Base-by-base conservation (phyloP, 805 yeast species). In the Starmerella geochares region DNA sequence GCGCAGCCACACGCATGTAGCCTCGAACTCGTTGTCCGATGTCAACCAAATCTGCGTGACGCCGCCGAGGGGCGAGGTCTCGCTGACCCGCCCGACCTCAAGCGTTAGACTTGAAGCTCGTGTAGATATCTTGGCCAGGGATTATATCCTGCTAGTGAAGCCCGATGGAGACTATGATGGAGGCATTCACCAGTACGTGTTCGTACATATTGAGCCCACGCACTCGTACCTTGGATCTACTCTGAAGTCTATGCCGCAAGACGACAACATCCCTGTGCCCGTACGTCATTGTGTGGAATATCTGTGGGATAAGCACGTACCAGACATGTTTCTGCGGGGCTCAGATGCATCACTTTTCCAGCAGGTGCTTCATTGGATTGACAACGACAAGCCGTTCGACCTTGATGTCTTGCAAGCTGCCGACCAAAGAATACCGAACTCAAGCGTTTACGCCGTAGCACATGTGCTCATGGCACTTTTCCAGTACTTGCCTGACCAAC, bases 381-480 rank as follows among this genome's bases (percentile, higher is more conserved):
- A 68, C 46, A 46, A 47, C 3, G 66, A 65, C 3, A 38, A 53
- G 19, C 58, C 60, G 3, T 59, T 67, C 27, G 71, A 66, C 35
- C 43, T 25, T 3, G 60, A 66, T 32, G 56, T 57, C 6, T 57
- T 66, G 19, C 62, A 60, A 20, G 46, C 56, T 1, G 62, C 64
- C 9, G 58, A 64, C 45, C 46, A 53, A 3, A 55, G 61, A 1
- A 54, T 61, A 19, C 59, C 65, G 4, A 53, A 64, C 14, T 59
- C 70, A 14, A 78, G 73, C 2, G 66, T 69, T 5, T 68, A 71
- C 35, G 72, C 80, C 2, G 68, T 66, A 1, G 64, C 68, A 1
- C 61, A 61, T 35, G 56, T 52, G 2, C 53, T 60, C 4, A 24
- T 50, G 29, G 48, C 51, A 1, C n/a, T 60, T 9, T 47, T 57